Evolutionary conservation across 2,329 filamentous ascomycete genomes (phyloP), one percentile per base, ranked within the genome.

Genomic region (Neonectria coccinea): DNA sequence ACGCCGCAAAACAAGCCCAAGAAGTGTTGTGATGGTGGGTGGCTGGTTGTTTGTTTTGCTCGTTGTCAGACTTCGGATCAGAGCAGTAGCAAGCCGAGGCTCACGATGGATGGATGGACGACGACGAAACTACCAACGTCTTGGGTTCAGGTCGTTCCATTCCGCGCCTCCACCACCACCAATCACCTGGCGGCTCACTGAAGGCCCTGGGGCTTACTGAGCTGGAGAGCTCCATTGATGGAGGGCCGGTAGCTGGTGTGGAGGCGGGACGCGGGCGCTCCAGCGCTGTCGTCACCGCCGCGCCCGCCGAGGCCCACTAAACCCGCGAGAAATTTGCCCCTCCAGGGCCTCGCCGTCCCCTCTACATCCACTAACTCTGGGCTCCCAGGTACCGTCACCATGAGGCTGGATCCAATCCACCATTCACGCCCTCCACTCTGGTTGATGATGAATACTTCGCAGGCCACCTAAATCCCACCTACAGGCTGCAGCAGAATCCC

Each of bases 241-340:
- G 25, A 6, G 25, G 25, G 25, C 25, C 22, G 31, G 33, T 14
- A 36, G 33, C 33, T 36, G 9, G 25, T 39, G 16, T 27, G 41
- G 14, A 42, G 16, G 31, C n/a, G 25, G 41, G 27, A 22, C 9
- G 50, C 29, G 48, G 29, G n/a, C 29, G 48, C 27, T 51, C 25
- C 27, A 25, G 44, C 22, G 12, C 20, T 20, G 68, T 70, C 66
- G 67, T 73, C 70, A 74, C 71, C 71, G 67, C 70, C 64, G 50
- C 62, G 56, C 42, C 41, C 59, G 59, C 68, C 62, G 64, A 67
- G 41, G 44, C 47, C 59, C 59, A 53, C 59, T 57, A 57, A 54
- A 48, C 65, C 62, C 53, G 58, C 45, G 20, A 22, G 25, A 59
- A 56, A 61, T 41, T 63, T 61, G 68, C 71, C 69, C 70, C 70